These are phyloP conservation scores for Chlamydomonas sp. DNA, from an alignment of 139 green algal genomes.

Conservation along the genomic window DNA sequence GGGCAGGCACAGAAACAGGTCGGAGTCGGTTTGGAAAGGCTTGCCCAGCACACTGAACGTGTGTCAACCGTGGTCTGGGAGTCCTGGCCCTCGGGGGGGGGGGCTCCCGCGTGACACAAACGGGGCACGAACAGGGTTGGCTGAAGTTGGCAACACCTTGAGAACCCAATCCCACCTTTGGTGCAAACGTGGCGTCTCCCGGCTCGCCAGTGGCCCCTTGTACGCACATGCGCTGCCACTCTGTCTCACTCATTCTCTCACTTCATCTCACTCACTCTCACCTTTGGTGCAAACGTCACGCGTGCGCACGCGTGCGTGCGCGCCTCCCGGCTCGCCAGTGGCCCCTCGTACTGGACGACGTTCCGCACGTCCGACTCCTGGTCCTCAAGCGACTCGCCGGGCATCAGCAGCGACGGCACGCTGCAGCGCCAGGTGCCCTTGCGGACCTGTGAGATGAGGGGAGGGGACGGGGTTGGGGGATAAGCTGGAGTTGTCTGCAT, in stretches of 20 bases:
- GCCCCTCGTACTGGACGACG: constrained; percentile 47
- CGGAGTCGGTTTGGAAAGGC: neutral
- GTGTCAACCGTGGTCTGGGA: too few relatives aligned
- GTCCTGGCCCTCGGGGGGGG: too few relatives aligned
- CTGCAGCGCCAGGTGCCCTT: constrained; percentile 39
- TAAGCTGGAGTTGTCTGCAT: neutral
- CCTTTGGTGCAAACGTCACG: constrained; percentile 31
- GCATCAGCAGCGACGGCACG: constrained; percentile 30
- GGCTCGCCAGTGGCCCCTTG: constrained; percentile 27
- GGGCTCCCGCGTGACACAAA: too few relatives aligned
- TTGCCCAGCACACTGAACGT: too few relatives aligned
- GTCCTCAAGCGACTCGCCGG: constrained; percentile 37
- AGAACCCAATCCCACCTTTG: too few relatives aligned
- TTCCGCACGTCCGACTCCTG: constrained; percentile 43
- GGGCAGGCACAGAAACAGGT: neutral
- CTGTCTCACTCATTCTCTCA: too few relatives aligned
- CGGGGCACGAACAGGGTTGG: too few relatives aligned
- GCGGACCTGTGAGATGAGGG: constrained; percentile 24
- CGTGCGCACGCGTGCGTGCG: constrained; percentile 12
- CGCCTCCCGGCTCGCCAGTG: neutral
- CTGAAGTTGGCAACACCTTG: too few relatives aligned
- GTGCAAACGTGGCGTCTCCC: constrained; percentile 20
- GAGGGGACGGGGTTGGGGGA: neutral
- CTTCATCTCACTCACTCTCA: too few relatives aligned
- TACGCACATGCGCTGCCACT: too few relatives aligned